Evolutionary conservation across 306 rosid genomes (phyloP).

Genomic region (Hylodesmum podocarpum): DNA sequence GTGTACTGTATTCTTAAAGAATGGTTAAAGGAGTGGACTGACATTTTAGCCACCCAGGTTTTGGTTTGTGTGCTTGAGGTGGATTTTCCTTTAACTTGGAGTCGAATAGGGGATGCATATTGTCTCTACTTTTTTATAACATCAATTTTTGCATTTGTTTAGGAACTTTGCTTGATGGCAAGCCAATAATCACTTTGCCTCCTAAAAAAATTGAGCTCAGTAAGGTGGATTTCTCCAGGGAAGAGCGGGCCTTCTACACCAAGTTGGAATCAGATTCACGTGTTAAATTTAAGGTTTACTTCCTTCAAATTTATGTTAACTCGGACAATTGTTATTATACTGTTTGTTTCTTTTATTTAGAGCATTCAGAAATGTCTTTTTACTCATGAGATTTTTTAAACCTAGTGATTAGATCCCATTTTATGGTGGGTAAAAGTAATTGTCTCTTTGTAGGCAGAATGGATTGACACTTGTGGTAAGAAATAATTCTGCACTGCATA

Average conservation of each 20-base stretch:
- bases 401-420: not conserved
- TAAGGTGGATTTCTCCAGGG: conserved; percentile 79
- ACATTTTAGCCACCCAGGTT: conserved; percentile 18
- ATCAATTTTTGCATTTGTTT: conserved; percentile 23
- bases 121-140: conserved; percentile 26
- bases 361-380: not conserved
- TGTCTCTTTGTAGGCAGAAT: not conserved
- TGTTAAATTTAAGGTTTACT: conserved; percentile 76
- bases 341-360: not conserved
- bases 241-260: conserved; percentile 91
- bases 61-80: conserved; percentile 14
- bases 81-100: conserved; percentile 19
- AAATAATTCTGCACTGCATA: not conserved
- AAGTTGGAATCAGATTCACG: conserved; percentile 95
- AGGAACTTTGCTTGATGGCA: conserved; percentile 91
- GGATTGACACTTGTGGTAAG: not conserved
- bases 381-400: conserved; percentile 1
- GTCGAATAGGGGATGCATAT: conserved; percentile 20
- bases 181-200: conserved; percentile 86
- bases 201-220: conserved; percentile 66
- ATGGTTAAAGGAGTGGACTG: conserved; percentile 3
- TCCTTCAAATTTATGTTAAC: conserved; percentile 14
- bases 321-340: not conserved
- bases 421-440: not conserved
- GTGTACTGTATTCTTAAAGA: not conserved